These are phyloP conservation scores for Coniella lustricola DNA, from an alignment of 2,329 filamentous ascomycete genomes.

Conservation along the genomic window DNA sequence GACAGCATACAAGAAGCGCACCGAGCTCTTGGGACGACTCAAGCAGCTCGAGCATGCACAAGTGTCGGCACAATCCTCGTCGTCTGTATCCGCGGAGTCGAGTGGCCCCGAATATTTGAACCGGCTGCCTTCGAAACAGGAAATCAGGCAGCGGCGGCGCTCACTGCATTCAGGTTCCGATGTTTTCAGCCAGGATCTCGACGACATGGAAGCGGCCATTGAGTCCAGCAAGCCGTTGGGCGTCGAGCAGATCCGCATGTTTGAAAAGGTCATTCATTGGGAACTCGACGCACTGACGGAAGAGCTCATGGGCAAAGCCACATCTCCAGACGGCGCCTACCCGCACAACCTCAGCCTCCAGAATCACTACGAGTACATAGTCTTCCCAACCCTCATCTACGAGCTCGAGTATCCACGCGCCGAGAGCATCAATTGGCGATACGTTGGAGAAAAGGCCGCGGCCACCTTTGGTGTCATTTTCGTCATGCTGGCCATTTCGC, in stretches of 20 bases:
- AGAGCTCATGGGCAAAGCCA: constrained; percentile 59
- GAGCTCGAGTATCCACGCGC: constrained; percentile 69
- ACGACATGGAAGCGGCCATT: constrained; percentile 54
- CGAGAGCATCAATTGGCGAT: constrained; percentile 64
- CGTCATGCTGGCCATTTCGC: constrained; percentile 72
- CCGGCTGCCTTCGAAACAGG: constrained; percentile 32
- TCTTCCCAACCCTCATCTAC: constrained; percentile 70
- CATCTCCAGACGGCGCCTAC: constrained; percentile 45
- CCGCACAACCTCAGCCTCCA: constrained; percentile 59
- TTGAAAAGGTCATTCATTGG: constrained; percentile 57
- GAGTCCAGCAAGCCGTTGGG: constrained; percentile 54
- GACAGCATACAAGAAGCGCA: constrained; percentile 46
- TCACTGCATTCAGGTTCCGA: constrained; percentile 27
- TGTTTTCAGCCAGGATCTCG: constrained; percentile 40
- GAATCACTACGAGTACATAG: constrained; percentile 67
- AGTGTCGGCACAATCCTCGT: constrained; percentile 35
- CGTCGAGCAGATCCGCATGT: constrained; percentile 53
- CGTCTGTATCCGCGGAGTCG: constrained; percentile 33
- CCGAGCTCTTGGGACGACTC: constrained; percentile 39
- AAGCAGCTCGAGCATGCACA: constrained; percentile 50
- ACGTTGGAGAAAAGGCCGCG: constrained; percentile 63
- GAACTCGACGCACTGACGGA: constrained; percentile 59
- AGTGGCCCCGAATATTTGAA: constrained; percentile 39
- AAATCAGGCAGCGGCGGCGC: constrained; percentile 34
- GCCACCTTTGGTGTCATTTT: constrained; percentile 68